Percentiles rank a stretch among this genome's conserved stretches.
These are phyloP conservation scores for Zygotorulaspora florentina DNA, from an alignment of 805 yeast genomes.

Conservation along the genomic window DNA sequence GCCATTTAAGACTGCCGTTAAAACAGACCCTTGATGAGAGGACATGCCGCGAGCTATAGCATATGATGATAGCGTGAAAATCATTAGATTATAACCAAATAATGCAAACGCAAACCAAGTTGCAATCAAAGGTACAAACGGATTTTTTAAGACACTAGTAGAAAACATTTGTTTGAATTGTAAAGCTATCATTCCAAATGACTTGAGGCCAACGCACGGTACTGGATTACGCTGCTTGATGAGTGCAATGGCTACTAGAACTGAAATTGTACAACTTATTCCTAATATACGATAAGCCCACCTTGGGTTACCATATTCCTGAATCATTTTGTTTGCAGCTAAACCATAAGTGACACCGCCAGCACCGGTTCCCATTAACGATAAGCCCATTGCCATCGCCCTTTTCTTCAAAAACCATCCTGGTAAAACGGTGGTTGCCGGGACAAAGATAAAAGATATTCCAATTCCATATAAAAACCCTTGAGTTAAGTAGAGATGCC, in stretches of 20 bases:
- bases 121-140: slow-evolving; percentile 34
- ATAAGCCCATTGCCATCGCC: slow-evolving; percentile 50
- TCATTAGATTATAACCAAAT: slow-evolving; percentile 42
- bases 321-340: slow-evolving; percentile 41
- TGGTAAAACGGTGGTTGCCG: slow-evolving; percentile 58
- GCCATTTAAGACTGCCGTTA: slow-evolving; percentile 44
- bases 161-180: slow-evolving; percentile 37
- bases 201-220: slow-evolving; percentile 28
- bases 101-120: slow-evolving; percentile 37
- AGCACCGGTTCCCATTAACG: slow-evolving; percentile 49
- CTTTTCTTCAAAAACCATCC: slow-evolving; percentile 67
- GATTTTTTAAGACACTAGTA: slow-evolving; percentile 28
- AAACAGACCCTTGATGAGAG: slow-evolving; percentile 40
- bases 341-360: slow-evolving; percentile 47
- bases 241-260: slow-evolving; percentile 40
- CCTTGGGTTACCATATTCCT: slow-evolving; percentile 39
- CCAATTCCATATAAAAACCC: slow-evolving; percentile 57
- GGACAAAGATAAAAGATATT: slow-evolving; percentile 51
- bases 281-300: slow-evolving; percentile 48
- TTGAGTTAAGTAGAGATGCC: slow-evolving; percentile 68
- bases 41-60: slow-evolving; percentile 46
- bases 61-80: slow-evolving; percentile 46
- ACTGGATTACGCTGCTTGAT: slow-evolving; percentile 44
- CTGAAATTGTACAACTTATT: slow-evolving; percentile 37
- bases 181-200: slow-evolving; percentile 17